Base-by-base conservation (phyloP, 148 eudicot species). In the Vaccinium darrowii region DNA sequence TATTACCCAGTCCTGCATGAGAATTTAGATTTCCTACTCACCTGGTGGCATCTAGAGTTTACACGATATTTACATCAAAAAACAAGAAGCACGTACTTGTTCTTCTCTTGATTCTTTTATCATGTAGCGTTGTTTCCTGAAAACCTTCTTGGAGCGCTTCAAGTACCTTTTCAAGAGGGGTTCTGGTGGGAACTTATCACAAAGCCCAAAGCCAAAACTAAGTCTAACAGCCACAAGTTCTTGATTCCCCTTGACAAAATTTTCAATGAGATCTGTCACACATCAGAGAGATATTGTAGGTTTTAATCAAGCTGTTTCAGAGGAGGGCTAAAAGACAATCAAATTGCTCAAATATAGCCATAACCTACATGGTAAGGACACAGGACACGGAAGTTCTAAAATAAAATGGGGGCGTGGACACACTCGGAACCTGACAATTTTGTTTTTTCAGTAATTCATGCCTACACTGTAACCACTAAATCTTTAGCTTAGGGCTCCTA, bases 1-100 rank as follows among this genome's bases (percentile, higher is more conserved):
- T 56, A 78, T 77, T 79, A 84, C 81, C 78, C 81, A 58, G 82
- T 86, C 39, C 88, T 90, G 88, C 78, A 82, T 36, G 27, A 63
- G 21, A 53, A 18, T 52, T 73, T 25, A 11, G 53, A 56, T 39
- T n/a, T 15, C 6, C 5, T 36, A 57, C 2, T 76, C 53, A n/a
- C 25, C 18, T 11, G 2, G 60, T 19, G n/a, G n/a, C 74, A 76
- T 58, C 7, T 33, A 30, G 23, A 75, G 25, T 33, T 27, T 4
- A 67, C n/a, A 3, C 21, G 53, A 62, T 43, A 21, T 16, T 16
- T 56, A 18, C 50, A 74, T 56, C 19, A 23, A 15, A 15, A 54
- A 39, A 73, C 30, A 33, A 19, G 18, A 9, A 39, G 62, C 3
- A 76, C 72, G 18, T 76, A 77, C 86, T 81, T 77, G 23, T 25